These are phyloP conservation scores for Vigna reflexopilosa DNA, from an alignment of 306 rosid genomes.

Conservation along the genomic window DNA sequence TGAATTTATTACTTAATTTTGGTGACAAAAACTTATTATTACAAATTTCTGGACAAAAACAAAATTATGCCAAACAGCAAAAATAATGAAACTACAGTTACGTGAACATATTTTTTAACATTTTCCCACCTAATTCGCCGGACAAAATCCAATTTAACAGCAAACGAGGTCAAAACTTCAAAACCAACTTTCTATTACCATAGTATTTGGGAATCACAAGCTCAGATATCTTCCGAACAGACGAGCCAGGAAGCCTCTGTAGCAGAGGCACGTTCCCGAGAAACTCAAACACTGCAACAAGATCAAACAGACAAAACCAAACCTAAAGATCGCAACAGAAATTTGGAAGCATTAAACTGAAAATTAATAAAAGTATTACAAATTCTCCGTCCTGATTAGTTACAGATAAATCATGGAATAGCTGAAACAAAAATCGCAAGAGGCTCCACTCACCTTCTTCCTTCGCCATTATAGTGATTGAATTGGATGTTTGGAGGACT, in stretches of 20 bases:
- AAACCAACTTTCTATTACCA: conserved; percentile 47
- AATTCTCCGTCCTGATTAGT: background rate
- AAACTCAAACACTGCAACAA: conserved; percentile 79
- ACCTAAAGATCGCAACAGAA: conserved; percentile 5
- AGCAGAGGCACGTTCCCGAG: conserved; percentile 80
- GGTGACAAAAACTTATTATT: too few species aligned
- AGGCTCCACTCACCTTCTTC: conserved; percentile 42
- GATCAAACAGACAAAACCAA: conserved; percentile 11
- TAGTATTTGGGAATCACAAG: conserved; percentile 63
- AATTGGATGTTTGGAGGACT: background rate
- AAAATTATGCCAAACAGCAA: background rate
- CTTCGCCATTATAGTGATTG: conserved; percentile 39
- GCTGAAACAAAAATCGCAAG: conserved; percentile 3
- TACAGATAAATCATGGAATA: background rate
- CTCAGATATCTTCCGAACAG: conserved; percentile 68
- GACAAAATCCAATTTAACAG: conserved; percentile 8
- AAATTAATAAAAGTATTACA: background rate
- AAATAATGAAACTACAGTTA: background rate
- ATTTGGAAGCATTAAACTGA: conserved; percentile 25
- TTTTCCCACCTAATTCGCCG: background rate
- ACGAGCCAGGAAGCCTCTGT: conserved; percentile 81
- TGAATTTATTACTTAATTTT: too few species aligned
- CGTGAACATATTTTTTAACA: background rate
- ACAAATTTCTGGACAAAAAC: too few species aligned
- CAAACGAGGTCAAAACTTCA: conserved; percentile 3